Evolutionary conservation across 2,329 filamentous ascomycete genomes (phyloP).

Genomic region (Penicillium sp.): DNA sequence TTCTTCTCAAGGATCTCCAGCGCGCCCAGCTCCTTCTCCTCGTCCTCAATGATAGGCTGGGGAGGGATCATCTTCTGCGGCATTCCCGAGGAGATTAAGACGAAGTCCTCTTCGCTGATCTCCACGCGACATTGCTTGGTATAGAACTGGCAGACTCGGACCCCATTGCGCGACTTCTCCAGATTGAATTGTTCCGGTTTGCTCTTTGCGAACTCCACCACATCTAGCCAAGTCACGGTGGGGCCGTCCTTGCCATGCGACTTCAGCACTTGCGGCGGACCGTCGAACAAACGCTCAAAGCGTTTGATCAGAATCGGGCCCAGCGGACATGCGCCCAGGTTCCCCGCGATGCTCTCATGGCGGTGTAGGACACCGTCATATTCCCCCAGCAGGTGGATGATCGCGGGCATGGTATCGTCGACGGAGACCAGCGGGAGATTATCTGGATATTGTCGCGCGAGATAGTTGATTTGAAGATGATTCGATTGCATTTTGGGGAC

Average conservation of each 20-base stretch:
- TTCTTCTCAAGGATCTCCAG: constrained; percentile 82
- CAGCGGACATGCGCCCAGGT: constrained; percentile 78
- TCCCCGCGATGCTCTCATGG: constrained; percentile 83
- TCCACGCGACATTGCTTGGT: constrained; percentile 80
- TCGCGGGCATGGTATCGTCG: constrained; percentile 72
- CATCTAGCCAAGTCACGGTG: constrained; percentile 77
- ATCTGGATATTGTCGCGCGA: constrained; percentile 63
- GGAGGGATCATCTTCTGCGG: constrained; percentile 80
- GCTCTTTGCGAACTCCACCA: constrained; percentile 79
- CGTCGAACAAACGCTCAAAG: constrained; percentile 84
- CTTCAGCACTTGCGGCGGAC: constrained; percentile 69
- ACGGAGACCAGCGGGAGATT: constrained; percentile 64
- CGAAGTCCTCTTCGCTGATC: constrained; percentile 85
- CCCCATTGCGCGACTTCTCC: constrained; percentile 67
- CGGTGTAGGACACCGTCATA: constrained; percentile 85
- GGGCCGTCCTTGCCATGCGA: constrained; percentile 62
- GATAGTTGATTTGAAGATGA: constrained; percentile 69
- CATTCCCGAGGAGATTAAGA: constrained; percentile 79
- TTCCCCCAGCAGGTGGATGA: constrained; percentile 71
- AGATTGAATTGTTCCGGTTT: constrained; percentile 78
- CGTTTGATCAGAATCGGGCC: constrained; percentile 82
- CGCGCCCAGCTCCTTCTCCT: constrained; percentile 80
- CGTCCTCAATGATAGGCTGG: constrained; percentile 81
- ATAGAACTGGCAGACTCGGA: constrained; percentile 76
- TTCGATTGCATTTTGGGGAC: constrained; percentile 56